Base-by-base conservation (phyloP, 2,329 filamentous ascomycete genomes). In the Ophiocordyceps australis region DNA sequence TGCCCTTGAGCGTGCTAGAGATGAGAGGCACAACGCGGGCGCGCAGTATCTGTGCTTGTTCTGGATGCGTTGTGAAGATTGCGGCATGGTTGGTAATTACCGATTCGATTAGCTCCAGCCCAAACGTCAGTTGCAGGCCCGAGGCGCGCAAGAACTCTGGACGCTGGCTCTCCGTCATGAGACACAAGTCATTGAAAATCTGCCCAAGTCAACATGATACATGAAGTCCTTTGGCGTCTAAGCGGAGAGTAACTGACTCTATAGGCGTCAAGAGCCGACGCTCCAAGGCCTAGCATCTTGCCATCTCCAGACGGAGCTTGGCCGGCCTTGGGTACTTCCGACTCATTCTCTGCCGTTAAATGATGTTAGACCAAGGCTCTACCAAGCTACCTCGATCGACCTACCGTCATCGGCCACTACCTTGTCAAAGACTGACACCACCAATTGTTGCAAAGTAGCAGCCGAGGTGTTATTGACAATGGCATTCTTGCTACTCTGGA, bases 401-500 rank as follows among this genome's bases (percentile, higher is more conserved):
- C 46, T 51, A 76, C 74, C 74, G 45, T 94, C 83, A 55, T 94
- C 83, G 5, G 58, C 56, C 1, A 74, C 67, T 3, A 94, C 82
- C 46, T 91, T 89, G 46, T 95, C 89, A 49, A 94, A 95, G 0
- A 93, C 78, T 1, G 80, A 77, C 17, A 89, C 81, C 7, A 95
- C 74, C 10, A 98, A 65, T 48, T 95, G 89, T 50, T 94, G 86
- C 28, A 98, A 57, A 3, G 89, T 95, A n/a, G 89, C 89, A 15
- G 86, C 82, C 8, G 89, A 89, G 2, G 91, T 95, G 39, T 91
- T 91, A 44, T 86, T 91, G 38, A 98, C 83, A 26, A 92, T 83
- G 15, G 75, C 72, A 54, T 85, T 91, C 53, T 94, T 95, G 49
- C 79, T 89, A 29, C 72, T 76, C 50, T 95, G 85, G 25, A 98